Conservation (phyloP, 2,329 filamentous ascomycete genomes). For the Colletotrichum eremochloae region DNA sequence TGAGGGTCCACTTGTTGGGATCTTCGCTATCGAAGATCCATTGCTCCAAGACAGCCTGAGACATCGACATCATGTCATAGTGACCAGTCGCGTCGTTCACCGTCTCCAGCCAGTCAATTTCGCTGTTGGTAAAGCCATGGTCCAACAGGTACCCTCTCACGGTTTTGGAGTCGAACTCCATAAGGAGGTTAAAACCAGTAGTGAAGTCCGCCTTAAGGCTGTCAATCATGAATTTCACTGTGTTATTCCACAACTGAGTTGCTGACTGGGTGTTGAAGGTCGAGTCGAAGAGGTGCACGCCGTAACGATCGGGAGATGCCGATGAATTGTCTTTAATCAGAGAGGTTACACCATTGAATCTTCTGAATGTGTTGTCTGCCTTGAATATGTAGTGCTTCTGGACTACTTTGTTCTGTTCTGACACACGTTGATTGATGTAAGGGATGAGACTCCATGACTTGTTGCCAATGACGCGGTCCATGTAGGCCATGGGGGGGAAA, state of each 20-base stretch:
- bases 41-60: conserved; percentile 44
- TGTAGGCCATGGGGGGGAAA: conserved; percentile 52
- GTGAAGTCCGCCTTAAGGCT: conserved; percentile 41
- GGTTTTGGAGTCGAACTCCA: conserved; percentile 44
- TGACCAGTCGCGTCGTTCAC: conserved; percentile 46
- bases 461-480: conserved; percentile 46
- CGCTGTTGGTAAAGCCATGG: conserved; percentile 47
- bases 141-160: conserved; percentile 45
- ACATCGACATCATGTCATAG: conserved; percentile 45
- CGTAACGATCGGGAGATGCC: conserved; percentile 32
- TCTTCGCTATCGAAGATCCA: conserved; percentile 46
- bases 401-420: conserved; percentile 37
- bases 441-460: conserved; percentile 44
- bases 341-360: conserved; percentile 42
- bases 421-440: conserved; percentile 43
- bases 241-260: conserved; percentile 24
- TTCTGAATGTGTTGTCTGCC: conserved; percentile 43
- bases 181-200: conserved; percentile 43
- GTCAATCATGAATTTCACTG: conserved; percentile 32
- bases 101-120: conserved; percentile 50
- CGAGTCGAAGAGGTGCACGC: conserved; percentile 40
- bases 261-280: conserved; percentile 40
- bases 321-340: conserved; percentile 28
- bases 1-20: conserved; percentile 48
- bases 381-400: conserved; percentile 44